These are phyloP conservation scores for Stromatinia cepivora DNA, from an alignment of 2,329 filamentous ascomycete genomes.

Conservation along the genomic window DNA sequence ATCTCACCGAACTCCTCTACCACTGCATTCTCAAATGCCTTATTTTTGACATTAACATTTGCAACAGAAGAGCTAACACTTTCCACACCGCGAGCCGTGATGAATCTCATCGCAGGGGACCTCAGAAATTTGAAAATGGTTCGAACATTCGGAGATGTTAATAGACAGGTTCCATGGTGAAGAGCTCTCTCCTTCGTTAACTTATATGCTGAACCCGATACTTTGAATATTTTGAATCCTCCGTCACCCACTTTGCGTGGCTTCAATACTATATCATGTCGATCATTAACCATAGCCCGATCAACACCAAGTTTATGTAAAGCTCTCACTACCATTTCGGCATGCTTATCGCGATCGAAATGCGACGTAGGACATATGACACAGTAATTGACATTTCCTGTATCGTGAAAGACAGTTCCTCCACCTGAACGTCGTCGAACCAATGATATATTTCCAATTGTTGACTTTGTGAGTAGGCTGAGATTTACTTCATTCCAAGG, in stretches of 20 bases:
- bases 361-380: slow-evolving; percentile 76
- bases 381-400: slow-evolving; percentile 91
- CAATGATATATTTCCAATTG: slow-evolving; percentile 45
- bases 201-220: slow-evolving; percentile 95
- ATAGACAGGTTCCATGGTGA: slow-evolving; percentile 89
- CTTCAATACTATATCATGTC: slow-evolving; percentile 89
- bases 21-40: slow-evolving; percentile 54
- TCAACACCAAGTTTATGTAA: slow-evolving; percentile 60
- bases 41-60: slow-evolving; percentile 67
- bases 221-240: slow-evolving; percentile 59
- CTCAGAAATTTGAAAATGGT: slow-evolving; percentile 69
- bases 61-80: slow-evolving; percentile 83
- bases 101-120: slow-evolving; percentile 74
- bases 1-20: slow-evolving; percentile 64
- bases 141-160: slow-evolving; percentile 72
- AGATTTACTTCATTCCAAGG: slow-evolving; percentile 93
- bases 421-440: slow-evolving; percentile 86
- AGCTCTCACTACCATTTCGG: slow-evolving; percentile 89
- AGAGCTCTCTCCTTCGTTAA: slow-evolving; percentile 77
- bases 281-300: slow-evolving; percentile 74
- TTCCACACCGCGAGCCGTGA: slow-evolving; percentile 82
- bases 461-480: slow-evolving; percentile 49
- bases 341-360: slow-evolving; percentile 85
- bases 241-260: slow-evolving; percentile 22
- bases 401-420: slow-evolving; percentile 91